phyloP scores from a whole-genome alignment of 495 filamentous ascomycete species.

The Cryomyces minteri region DNA sequence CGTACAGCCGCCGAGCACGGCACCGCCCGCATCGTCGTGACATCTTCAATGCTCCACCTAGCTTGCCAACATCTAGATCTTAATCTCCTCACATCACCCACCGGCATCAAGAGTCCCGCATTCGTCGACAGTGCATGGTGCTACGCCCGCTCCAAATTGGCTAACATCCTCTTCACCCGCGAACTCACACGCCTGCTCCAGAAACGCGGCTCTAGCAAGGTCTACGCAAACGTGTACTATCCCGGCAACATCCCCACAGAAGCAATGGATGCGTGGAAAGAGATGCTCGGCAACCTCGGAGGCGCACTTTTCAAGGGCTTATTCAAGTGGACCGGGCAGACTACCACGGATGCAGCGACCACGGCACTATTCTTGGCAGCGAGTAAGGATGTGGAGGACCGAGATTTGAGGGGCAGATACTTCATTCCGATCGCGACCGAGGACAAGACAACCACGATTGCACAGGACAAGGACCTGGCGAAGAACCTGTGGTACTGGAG shows the following conservation, averaged over 20 bases:
- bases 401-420: slow-evolving; percentile 15
- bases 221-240: slow-evolving; percentile 15
- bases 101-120: slow-evolving; percentile 9
- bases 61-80: slow-evolving; percentile 13
- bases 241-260: slow-evolving; percentile 25
- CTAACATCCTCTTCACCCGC: slow-evolving; percentile 25
- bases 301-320: slow-evolving; percentile 5
- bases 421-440: slow-evolving; percentile 20
- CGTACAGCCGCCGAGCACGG: slow-evolving; percentile 5
- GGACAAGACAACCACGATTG: slow-evolving; percentile 8
- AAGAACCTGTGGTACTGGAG: slow-evolving; percentile 18
- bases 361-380: slow-evolving; percentile 23
- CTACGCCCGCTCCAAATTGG: slow-evolving; percentile 25
- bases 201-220: slow-evolving; percentile 3
- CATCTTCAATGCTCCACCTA: slow-evolving; percentile 16
- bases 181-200: slow-evolving; percentile 17
- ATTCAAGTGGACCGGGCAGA: slow-evolving; percentile 16
- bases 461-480: slow-evolving; percentile 14
- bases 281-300: slow-evolving; percentile 11
- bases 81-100: slow-evolving; percentile 8
- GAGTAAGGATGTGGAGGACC: slow-evolving; percentile 6
- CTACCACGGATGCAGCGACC: slow-evolving; percentile 19
- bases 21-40: slow-evolving; percentile 17
- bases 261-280: slow-evolving; percentile 19
- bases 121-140: slow-evolving; percentile 4